Percentiles rank a stretch among this genome's conserved stretches.
Evolutionary conservation across 345 rosid species (phyloP).

Genomic region (thale cress (Arabidopsis thaliana)): TAIR10.1 NC_003070.9:29189501-29190000

Average conservation of each 20-base stretch:
- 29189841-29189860: constrained; percentile 93
- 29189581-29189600: constrained; percentile 92
- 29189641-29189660: constrained; percentile 77
- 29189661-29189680: constrained; percentile 72
- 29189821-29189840: constrained; percentile 94
- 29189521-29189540: constrained; percentile 91
- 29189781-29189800: constrained; percentile 78
- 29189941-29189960: constrained; percentile 87
- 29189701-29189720: constrained; percentile 90
- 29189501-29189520: constrained; percentile 93
- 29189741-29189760: constrained; percentile 72
- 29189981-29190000: constrained; percentile 70
- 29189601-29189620: constrained; percentile 90
- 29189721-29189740: constrained; percentile 78
- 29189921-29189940: constrained; percentile 89
- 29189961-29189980: constrained; percentile 74
- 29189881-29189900: constrained; percentile 79
- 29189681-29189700: constrained; percentile 97
- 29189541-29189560: constrained; percentile 91
- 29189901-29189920: constrained; percentile 97
- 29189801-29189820: constrained; percentile 93
- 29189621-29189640: constrained; percentile 84
- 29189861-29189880: constrained; percentile 94
- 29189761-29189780: constrained; percentile 79
- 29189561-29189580: constrained; percentile 89